phyloP scores from a whole-genome alignment of 1,284 basidiomycete species.

The Stereum hirsutum region DNA sequence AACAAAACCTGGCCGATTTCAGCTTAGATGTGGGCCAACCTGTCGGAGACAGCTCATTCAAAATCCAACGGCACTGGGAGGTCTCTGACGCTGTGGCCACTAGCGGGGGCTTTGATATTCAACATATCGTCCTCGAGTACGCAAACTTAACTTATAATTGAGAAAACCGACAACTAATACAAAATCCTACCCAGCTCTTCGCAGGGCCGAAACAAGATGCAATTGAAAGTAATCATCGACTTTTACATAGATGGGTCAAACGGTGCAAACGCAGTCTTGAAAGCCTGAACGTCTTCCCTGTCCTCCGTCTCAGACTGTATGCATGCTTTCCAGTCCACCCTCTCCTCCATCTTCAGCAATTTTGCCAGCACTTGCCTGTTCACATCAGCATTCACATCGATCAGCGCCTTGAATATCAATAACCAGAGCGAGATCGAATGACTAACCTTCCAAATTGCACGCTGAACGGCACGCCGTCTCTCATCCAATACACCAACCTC shows the following conservation, averaged over 20 bases:
- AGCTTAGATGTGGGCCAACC: too few species aligned
- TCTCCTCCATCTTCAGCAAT: conserved; percentile 63
- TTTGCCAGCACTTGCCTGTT: conserved; percentile 70
- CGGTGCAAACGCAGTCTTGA: conserved; percentile 72
- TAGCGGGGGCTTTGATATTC: too few species aligned
- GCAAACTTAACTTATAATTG: too few species aligned
- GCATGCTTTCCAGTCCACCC: conserved; percentile 89
- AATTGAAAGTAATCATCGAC: too few species aligned
- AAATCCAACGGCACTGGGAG: too few species aligned
- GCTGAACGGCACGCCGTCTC: conserved; percentile 70
- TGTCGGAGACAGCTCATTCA: too few species aligned
- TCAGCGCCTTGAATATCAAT: conserved; percentile 3
- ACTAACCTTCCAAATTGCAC: conserved; percentile 88
- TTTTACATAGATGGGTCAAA: conserved; percentile 49
- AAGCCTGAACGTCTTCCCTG: conserved; percentile 67
- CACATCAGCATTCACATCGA: conserved; percentile 5
- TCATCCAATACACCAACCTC: conserved; percentile 81
- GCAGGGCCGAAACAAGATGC: too few species aligned
- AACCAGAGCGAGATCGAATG: conserved; percentile 6
- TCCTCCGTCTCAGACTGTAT: conserved; percentile 75
- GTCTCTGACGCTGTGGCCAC: too few species aligned
- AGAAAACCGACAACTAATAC: too few species aligned
- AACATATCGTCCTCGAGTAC: too few species aligned
- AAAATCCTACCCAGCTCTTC: too few species aligned
- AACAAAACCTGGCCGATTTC: too few species aligned